A percentile compares a stretch with the other conserved stretches of the same genome.
Evolutionary conservation across 169 alveolate genomes (phyloP).

Genomic region (Neospora caninum): DNA sequence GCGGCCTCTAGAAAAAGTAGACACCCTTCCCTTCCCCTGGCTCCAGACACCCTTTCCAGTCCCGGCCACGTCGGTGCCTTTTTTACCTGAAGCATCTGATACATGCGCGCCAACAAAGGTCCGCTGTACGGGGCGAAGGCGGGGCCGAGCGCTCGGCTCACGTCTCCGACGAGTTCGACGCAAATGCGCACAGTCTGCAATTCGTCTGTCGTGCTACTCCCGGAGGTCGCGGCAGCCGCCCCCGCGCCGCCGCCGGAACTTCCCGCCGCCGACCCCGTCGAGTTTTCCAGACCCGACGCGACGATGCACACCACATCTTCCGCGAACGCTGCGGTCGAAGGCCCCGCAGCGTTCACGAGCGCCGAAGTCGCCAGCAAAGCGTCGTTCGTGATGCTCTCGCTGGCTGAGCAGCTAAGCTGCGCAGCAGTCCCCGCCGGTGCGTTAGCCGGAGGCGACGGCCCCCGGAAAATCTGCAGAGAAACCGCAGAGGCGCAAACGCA

Average conservation of each 20-base stretch:
- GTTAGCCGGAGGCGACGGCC: constrained; percentile 23
- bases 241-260: constrained; percentile 53
- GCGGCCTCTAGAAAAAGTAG: background rate
- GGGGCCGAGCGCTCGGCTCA: constrained; percentile 80
- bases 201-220: constrained; percentile 64
- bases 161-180: constrained; percentile 85
- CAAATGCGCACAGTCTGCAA: constrained; percentile 77
- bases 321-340: constrained; percentile 57
- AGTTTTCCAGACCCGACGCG: constrained; percentile 38
- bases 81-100: constrained; percentile 58
- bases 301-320: constrained; percentile 58
- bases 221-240: constrained; percentile 51
- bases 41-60: background rate
- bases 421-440: background rate
- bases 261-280: constrained; percentile 51
- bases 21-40: background rate
- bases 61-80: background rate
- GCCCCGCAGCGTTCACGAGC: constrained; percentile 75
- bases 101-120: constrained; percentile 56
- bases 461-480: background rate
- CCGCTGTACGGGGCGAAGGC: constrained; percentile 71
- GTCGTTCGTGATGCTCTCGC: constrained; percentile 76
- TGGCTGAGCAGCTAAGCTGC: constrained; percentile 34
- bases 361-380: constrained; percentile 86
- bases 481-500: background rate